Base-by-base conservation (phyloP, 2,329 filamentous ascomycete genomes). In the Drechslerella coelobrocha region DNA sequence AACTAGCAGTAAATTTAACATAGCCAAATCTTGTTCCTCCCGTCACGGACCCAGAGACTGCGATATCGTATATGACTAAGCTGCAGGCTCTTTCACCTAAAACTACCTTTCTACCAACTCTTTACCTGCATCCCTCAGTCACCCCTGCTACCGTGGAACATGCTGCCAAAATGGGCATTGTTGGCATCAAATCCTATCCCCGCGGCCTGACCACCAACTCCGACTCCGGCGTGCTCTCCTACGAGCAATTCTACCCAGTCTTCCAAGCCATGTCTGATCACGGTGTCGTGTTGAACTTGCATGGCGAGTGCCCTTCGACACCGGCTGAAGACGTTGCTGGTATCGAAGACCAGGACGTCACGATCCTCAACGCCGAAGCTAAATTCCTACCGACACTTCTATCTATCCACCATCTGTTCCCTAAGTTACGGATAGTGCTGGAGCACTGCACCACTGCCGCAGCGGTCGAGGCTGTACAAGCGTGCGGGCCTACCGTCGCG, bases 371-470 rank as follows among this genome's bases (percentile, higher is more conserved):
- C 75, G 88, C 88, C 19, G 89, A 92, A 79, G 84, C 86, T 72
- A 83, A 82, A 1, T 97, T 97, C 80, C 82, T 97, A 7, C 92
- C 92, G 0, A 93, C 88, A 0, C 82, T 97, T 31, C 82, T 85
- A 73, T 84, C 84, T 17, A 84, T 97, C 1, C 90, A 96, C 76
- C 79, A 83, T 21, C 82, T 82, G 24, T 97, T 95, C 78, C 92
- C 93, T 0, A 82, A 84, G 19, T 82, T 95, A 43, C 84, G 83
- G 39, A 87, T 88, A 68, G 81, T 90, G 43, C 79, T 94, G 50
- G 90, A 97, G 81, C 92, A 97, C 81, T 95, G 91, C 82, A 92
- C 91, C 9, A 95, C 91, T 0, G 87, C 86, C 0, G 90, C 89
- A 0, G 92, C 92, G 0, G 82, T 96, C 2, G 85, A 89, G 73